Evolutionary conservation across 2,329 filamentous ascomycete genomes (phyloP).

Genomic region (Beauveria sp.): DNA sequence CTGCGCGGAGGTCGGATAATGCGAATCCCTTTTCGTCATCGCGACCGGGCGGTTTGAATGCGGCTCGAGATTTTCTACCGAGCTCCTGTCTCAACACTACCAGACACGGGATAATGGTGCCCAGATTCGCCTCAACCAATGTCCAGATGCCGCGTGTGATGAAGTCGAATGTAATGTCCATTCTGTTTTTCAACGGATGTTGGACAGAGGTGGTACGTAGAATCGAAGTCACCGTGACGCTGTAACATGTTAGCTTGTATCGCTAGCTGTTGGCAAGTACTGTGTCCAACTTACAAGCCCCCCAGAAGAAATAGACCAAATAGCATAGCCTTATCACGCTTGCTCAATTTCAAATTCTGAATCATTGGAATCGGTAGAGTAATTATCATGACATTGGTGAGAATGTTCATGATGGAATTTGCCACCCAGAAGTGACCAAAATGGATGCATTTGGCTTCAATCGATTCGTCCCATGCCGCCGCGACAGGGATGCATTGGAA

Average conservation of each 20-base stretch:
- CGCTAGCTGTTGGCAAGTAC: too few relatives aligned
- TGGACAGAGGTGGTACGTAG: slow-evolving; percentile 28
- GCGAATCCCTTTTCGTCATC: not conserved
- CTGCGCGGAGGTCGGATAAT: not conserved
- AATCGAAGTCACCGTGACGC: slow-evolving; percentile 28
- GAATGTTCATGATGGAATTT: slow-evolving; percentile 33
- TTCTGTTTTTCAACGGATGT: slow-evolving; percentile 23
- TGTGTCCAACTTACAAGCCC: slow-evolving; percentile 22
- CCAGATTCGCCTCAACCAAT: slow-evolving; percentile 29
- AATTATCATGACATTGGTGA: slow-evolving; percentile 30
- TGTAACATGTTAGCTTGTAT: not conserved
- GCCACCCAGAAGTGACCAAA: slow-evolving; percentile 36
- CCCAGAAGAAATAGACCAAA: slow-evolving; percentile 30
- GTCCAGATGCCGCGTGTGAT: slow-evolving; percentile 24
- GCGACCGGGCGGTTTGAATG: not conserved
- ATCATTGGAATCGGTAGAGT: slow-evolving; percentile 28
- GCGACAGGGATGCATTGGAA: slow-evolving; percentile 39
- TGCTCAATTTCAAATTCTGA: slow-evolving; percentile 24
- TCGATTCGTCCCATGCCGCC: slow-evolving; percentile 32
- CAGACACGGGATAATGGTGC: slow-evolving; percentile 30
- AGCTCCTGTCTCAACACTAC: slow-evolving; percentile 19
- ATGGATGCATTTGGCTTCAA: slow-evolving; percentile 34
- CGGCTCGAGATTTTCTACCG: slow-evolving; percentile 9
- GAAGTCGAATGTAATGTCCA: slow-evolving; percentile 22
- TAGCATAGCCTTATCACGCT: slow-evolving; percentile 25